Base-by-base conservation (phyloP, 768 basidiomycete genomes). In the Amanita muscaria region DNA sequence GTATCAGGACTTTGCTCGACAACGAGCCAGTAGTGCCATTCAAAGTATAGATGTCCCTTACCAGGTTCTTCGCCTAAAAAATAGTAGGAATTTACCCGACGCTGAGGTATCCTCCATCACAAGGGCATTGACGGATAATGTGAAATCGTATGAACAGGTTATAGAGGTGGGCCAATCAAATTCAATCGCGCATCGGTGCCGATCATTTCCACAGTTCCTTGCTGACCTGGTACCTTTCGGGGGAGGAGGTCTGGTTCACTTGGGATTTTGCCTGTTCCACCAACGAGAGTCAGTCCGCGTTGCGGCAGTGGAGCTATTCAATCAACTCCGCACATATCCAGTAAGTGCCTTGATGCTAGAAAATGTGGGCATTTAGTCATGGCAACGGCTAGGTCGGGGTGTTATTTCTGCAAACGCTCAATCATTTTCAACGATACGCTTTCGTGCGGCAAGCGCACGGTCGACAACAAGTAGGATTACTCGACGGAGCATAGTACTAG, bases 201-300 rank as follows among this genome's bases (percentile, higher is more conserved):
- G 46, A 35, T 41, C 22, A 24, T 18, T 30, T 19, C 12, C 37
- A 24, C 54, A 98, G 94, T 68, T 98, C n/a, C 68, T 98, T 22
- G 76, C 92, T 1, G 70, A 75, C 40, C 62, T 87, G 24, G 79
- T 87, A 9, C 78, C 82, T 1, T 83, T 89, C 52, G 69, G 70
- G 4, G 88, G 89, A 27, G 94, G 89, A 27, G 94, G 96, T 2
- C 70, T 98, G 12, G 64, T 89, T 16, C 85, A 90, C 19, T 68
- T 98, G 29, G 83, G 83, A 25, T 92, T 96, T 59, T 85, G 88
- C 8, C 67, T 97, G 5, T 96, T 97, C 66, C 94, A 98, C 63
- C 88, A 88, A 44, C 73, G 76, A 39, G 79, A 89, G 51, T 54
- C 67, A 5, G 76, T 92, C 25, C 78, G 89, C 18, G 84, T 89